Evolutionary conservation across 768 basidiomycete genomes (phyloP), one percentile per base, ranked within the genome.

Genomic region (Russula abietina): DNA sequence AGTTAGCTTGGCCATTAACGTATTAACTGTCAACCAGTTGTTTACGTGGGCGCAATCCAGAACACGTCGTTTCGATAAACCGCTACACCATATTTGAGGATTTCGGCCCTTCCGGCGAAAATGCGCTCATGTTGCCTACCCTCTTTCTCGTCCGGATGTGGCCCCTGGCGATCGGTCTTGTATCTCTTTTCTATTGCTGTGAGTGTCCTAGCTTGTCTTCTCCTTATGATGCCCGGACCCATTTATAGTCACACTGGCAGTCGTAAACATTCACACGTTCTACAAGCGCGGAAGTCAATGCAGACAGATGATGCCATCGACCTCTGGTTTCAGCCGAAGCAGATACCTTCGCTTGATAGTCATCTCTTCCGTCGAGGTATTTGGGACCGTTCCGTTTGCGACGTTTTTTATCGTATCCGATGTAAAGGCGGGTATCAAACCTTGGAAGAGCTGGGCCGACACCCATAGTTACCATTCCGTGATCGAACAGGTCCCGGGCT

Each of bases 391-490:
- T 16, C 55, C 55, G 10, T 12, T 56, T 2, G 24, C 4, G 26
- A n/a, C 41, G 12, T 43, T 32, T 51, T 2, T 30, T 8, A 32
- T 51, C 8, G 50, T 51, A 19, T 11, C 3, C 0, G 17, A 32
- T 51, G 50, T 6, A 17, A 30, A n/a, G 50, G 1, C 0, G 7
- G 50, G 50, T 9, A 9, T 32, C 17, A 0, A 0, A 9, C 50
- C 50, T 26, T 86, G 79, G 75, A 61, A 66, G 0, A 77, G 79
- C 30, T 83, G 83, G 79, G 73, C 69, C 0, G 76, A 80, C 67
- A 77, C 81, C 0, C 87, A 89, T 67, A 76, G 62, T 33, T 69
- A 78, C 43, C 83, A 76, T 67, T 75, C 71, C 2, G 75, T 76
- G 10, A 72, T 85, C 4, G 68, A 62, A 0, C 73, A 74, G 45